phyloP scores from a whole-genome alignment of 495 filamentous ascomycete species.

The Penicillium ucsense region DNA sequence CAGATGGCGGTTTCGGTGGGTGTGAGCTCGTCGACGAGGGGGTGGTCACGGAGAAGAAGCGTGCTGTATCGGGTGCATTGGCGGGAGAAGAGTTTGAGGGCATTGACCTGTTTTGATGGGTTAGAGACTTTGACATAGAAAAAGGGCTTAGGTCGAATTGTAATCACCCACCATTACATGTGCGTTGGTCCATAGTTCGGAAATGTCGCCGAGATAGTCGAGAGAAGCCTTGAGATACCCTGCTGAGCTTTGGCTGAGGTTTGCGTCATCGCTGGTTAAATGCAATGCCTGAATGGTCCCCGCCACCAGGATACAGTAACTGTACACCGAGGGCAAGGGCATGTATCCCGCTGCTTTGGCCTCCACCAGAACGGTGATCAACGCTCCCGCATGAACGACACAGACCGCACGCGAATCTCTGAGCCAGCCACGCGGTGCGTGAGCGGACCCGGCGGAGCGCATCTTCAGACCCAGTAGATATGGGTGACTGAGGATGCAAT shows the following conservation, averaged over 20 bases:
- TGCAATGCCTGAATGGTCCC: constrained; percentile 18
- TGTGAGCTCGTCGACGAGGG: constrained; percentile 9
- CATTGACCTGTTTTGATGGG: constrained; percentile 5
- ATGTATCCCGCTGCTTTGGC: constrained; percentile 18
- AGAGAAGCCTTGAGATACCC: constrained; percentile 12
- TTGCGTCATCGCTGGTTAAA: constrained; percentile 5
- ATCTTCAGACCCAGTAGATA: constrained; percentile 14
- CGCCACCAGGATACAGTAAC: constrained; percentile 18
- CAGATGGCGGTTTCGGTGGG: constrained; percentile 9
- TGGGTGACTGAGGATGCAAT: constrained; percentile 23
- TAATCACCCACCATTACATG: constrained; percentile 12
- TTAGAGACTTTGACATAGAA: neutral
- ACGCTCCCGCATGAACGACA: constrained; percentile 7
- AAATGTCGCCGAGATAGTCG: constrained; percentile 13
- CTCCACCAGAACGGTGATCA: constrained; percentile 16
- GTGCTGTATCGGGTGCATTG: constrained; percentile 14
- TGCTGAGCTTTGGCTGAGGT: constrained; percentile 7
- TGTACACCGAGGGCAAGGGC: constrained; percentile 14
- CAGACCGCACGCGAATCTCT: constrained; percentile 4
- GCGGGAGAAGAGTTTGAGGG: constrained; percentile 11
- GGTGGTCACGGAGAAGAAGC: constrained; percentile 10
- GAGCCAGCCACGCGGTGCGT: constrained; percentile 8
- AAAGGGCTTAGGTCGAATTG: neutral
- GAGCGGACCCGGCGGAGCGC: neutral
- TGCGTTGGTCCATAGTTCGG: constrained; percentile 14